Base-by-base conservation (phyloP, 1,284 basidiomycete species). In the Rhizoctonia solani region DNA sequence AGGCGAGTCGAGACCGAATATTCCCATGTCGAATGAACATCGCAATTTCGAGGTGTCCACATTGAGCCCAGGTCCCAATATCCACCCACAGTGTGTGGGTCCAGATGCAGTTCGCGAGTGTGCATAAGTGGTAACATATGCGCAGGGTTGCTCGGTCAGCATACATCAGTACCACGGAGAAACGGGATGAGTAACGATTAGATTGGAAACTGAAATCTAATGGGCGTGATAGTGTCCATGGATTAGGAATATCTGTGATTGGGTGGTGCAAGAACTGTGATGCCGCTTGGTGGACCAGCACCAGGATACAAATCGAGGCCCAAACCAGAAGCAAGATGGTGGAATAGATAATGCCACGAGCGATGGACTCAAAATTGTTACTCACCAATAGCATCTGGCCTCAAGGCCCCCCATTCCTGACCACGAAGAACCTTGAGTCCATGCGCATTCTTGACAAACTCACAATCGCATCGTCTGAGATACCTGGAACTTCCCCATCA, bases 391-490 rank as follows among this genome's bases (percentile, higher is more conserved):
- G 80, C 79, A 3, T 78, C 76, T 50, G 72, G 87, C 81, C 58
- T 77, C 75, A 68, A 89, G 2, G 80, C 76, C 39, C 84, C 84
- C 81, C 88, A 87, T 50, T 80, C 83, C 71, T 82, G 83, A 0
- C 95, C 95, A 37, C 87, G 81, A 68, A 98, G 78, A 0, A 97
- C 79, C 69, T 86, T 87, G 16, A 98, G 76, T 14, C 86, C 92
- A 74, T 92, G 93, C 0, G 90, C 85, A 73, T 98, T 96, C 82
- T 91, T 95, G 53, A 96, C 90, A 74, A 99, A 99, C 5, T 83
- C 80, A 93, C 90, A 3, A 97, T 79, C 49, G 92, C 25, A 29
- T 53, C 63, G 16, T 69, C 54, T 23, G 53, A 56, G n/a, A 41
- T 32, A 16, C 75, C 19, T 66, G 76, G 2, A 76, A 70, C 11